phyloP scores from a whole-genome alignment of 192 early-diverging fungal genomes.

The Rhizoclosmatium globosum region DNA sequence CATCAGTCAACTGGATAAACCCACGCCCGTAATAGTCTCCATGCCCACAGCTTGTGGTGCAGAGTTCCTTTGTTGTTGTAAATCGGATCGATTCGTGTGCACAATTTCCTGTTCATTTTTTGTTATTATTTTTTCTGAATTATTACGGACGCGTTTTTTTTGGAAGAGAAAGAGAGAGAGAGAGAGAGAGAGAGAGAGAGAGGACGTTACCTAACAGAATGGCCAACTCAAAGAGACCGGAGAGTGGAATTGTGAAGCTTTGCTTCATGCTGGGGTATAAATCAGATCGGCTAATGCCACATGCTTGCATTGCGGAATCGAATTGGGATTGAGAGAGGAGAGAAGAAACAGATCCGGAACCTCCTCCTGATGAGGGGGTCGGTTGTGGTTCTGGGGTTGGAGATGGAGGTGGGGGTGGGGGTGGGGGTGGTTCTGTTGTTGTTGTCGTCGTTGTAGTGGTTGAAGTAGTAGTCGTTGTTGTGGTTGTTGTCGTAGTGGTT shows the following conservation, averaged over 20 bases:
- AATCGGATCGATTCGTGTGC: slow-evolving; percentile 10
- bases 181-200: too few relatives aligned
- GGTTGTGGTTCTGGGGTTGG: not conserved
- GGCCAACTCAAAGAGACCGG: not conserved
- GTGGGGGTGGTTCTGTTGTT: not conserved
- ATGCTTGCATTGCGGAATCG: not conserved
- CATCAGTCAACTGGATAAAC: slow-evolving; percentile 18
- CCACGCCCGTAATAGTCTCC: slow-evolving; percentile 28
- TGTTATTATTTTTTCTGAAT: too few relatives aligned
- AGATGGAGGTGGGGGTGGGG: slow-evolving; percentile 4
- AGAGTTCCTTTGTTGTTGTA: not conserved
- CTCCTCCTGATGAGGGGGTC: not conserved
- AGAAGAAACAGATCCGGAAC: not conserved
- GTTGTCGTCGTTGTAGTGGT: not conserved
- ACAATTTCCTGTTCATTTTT: not conserved
- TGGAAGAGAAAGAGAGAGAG: too few relatives aligned
- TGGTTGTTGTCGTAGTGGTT: not conserved
- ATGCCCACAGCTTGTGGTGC: not conserved
- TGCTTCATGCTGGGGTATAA: not conserved
- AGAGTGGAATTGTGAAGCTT: not conserved
- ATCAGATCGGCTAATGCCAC: not conserved
- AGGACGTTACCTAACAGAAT: not conserved
- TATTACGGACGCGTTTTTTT: too few relatives aligned
- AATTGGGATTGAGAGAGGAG: not conserved
- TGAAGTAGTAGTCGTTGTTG: not conserved